Evolutionary conservation across 2,329 filamentous ascomycete species (phyloP).

Genomic region (Colletotrichum siamense): DNA sequence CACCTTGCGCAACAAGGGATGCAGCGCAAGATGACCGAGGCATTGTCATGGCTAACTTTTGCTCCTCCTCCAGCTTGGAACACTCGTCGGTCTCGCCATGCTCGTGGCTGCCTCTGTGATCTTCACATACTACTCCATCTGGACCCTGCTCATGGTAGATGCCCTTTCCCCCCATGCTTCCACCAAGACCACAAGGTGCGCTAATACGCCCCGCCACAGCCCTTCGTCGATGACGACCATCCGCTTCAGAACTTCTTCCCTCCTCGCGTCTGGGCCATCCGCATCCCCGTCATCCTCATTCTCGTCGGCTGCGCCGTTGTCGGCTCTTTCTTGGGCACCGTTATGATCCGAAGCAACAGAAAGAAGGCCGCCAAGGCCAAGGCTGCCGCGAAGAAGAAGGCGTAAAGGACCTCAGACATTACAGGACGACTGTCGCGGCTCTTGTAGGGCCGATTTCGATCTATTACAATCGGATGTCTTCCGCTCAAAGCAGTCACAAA

Average conservation of each 20-base stretch:
- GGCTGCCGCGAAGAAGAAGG: slow-evolving; percentile 85
- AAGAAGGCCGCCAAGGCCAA: slow-evolving; percentile 97
- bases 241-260: slow-evolving; percentile 94
- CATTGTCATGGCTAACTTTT: background rate
- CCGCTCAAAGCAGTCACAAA: background rate
- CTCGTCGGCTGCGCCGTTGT: slow-evolving; percentile 92
- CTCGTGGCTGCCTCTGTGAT: slow-evolving; percentile 69
- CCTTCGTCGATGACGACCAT: slow-evolving; percentile 95
- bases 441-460: background rate
- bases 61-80: slow-evolving; percentile 76
- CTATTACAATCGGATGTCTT: background rate
- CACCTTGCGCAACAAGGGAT: slow-evolving; percentile 11
- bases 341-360: slow-evolving; percentile 98
- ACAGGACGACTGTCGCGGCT: background rate
- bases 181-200: background rate
- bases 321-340: slow-evolving; percentile 91
- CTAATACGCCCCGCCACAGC: slow-evolving; percentile 57
- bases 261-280: slow-evolving; percentile 97
- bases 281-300: slow-evolving; percentile 95
- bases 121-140: slow-evolving; percentile 91
- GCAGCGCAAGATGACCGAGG: background rate
- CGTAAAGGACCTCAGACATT: slow-evolving; percentile 48
- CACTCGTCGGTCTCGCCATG: slow-evolving; percentile 74
- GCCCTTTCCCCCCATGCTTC: slow-evolving; percentile 2
- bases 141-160: slow-evolving; percentile 94